Base-by-base conservation (phyloP, 768 basidiomycete genomes). In the Boletus patriciae region DNA sequence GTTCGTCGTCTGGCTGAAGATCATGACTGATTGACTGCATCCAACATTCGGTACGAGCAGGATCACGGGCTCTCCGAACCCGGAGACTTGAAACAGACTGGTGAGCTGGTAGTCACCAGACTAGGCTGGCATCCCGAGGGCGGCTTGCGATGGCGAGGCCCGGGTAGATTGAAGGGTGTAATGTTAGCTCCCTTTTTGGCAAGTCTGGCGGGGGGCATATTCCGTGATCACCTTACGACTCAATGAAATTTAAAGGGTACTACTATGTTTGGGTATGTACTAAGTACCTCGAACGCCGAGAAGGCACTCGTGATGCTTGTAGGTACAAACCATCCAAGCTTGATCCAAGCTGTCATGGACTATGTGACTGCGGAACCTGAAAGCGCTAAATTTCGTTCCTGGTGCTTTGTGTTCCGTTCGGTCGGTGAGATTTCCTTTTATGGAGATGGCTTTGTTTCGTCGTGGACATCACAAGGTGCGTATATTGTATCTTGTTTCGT, bases 371-470 rank as follows among this genome's bases (percentile, higher is more conserved):
- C 29, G 29, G 29, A 10, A 29, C 29, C 29, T 9, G 29, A 29
- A 29, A 29, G 27, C 6, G 27, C 6, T 9, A 7, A 34, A 34
- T 34, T 34, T 34, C 13, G 34, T 34, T 34, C 34, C 34, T 12
- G 34, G 34, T 13, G 34, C 18, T n/a, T 38, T 38, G 18, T 38
- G n/a, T 16, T 19, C 27, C 27, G 7, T 27, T 33, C 13, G 25
- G 38, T 21, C 18, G 16, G 45, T 19, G 19, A n/a, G 1, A 10
- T 34, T 64, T 33, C 57, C 61, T 7, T 36, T 50, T 62, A 16
- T 47, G 41, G 57, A 0, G 8, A 6, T 57, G 18, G 60, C 66
- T 43, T 65, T 65, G 65, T 67, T 59, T 41, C 53, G 42, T 48
- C 18, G 38, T 29, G 16, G 34, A 25, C 12, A 29, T 29, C 23